phyloP scores from a whole-genome alignment of 768 basidiomycete species.

The Hypsizygus marmoreus region DNA sequence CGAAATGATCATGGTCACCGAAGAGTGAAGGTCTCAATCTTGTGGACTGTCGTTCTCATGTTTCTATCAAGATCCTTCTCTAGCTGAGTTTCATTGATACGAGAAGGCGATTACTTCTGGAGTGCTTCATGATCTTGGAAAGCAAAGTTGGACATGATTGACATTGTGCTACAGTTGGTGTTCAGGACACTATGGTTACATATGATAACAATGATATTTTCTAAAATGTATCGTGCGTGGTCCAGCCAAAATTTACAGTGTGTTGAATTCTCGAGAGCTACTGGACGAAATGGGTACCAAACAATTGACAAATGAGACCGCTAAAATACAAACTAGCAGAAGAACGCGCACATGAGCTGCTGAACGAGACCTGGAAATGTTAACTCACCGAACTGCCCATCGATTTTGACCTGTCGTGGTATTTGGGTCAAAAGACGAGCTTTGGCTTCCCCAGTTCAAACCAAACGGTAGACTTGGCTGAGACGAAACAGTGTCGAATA shows the following conservation, averaged over 20 bases:
- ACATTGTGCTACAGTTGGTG: conserved; percentile 10
- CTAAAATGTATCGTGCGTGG: conserved; percentile 14
- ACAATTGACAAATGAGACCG: not conserved
- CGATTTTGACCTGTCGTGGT: conserved; percentile 31
- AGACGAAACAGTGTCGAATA: conserved; percentile 29
- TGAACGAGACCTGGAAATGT: conserved; percentile 21
- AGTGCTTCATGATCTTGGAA: too few species aligned
- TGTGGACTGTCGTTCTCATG: too few species aligned
- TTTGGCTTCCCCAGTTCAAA: conserved; percentile 30
- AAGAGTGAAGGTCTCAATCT: too few species aligned
- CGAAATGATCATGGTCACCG: too few species aligned
- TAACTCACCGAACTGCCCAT: conserved; percentile 28
- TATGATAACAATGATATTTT: conserved; percentile 11
- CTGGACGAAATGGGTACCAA: not conserved
- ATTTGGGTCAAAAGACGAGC: conserved; percentile 27
- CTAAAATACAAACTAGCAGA: conserved; percentile 19
- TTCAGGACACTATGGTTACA: conserved; percentile 6
- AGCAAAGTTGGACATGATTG: not conserved
- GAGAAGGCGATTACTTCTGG: too few species aligned
- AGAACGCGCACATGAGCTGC: conserved; percentile 1
- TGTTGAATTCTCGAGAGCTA: conserved; percentile 1
- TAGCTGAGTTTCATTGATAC: too few species aligned
- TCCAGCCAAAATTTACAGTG: conserved; percentile 16
- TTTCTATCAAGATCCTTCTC: too few species aligned
- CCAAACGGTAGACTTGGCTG: conserved; percentile 30